Evolutionary conservation across 2,329 filamentous ascomycete genomes (phyloP).

Genomic region (Alternaria triticina): DNA sequence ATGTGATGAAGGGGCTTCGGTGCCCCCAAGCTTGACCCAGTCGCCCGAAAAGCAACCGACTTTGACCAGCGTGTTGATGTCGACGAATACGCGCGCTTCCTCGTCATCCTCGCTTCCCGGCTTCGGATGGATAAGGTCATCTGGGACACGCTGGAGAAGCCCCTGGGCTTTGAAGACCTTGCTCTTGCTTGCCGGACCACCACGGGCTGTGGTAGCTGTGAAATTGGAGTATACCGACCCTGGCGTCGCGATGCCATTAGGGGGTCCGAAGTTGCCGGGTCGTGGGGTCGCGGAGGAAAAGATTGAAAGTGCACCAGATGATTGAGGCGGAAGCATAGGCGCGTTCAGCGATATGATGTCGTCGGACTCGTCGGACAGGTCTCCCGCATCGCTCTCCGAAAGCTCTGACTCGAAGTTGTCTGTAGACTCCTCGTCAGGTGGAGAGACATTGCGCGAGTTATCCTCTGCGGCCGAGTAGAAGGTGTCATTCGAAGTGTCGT

Average conservation of each 20-base stretch:
- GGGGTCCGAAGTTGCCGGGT: constrained; percentile 68
- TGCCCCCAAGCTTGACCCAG: constrained; percentile 85
- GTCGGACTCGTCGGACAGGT: constrained; percentile 89
- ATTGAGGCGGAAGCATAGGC: constrained; percentile 77
- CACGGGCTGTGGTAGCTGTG: constrained; percentile 81
- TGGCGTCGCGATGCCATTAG: constrained; percentile 79
- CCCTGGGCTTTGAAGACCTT: constrained; percentile 86
- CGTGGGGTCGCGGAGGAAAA: constrained; percentile 82
- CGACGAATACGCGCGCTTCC: constrained; percentile 85
- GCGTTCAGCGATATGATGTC: constrained; percentile 90
- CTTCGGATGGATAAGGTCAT: constrained; percentile 83
- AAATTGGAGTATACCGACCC: constrained; percentile 90
- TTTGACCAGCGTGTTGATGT: constrained; percentile 82
- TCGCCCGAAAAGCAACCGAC: constrained; percentile 97
- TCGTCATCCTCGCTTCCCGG: constrained; percentile 86
- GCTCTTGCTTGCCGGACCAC: constrained; percentile 70
- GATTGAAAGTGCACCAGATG: constrained; percentile 79
- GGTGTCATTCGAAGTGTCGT: constrained; percentile 86
- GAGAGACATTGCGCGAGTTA: constrained; percentile 47
- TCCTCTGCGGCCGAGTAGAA: constrained; percentile 94
- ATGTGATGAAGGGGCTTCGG: constrained; percentile 73
- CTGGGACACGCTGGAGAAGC: constrained; percentile 72
- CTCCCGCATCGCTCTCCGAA: constrained; percentile 71
- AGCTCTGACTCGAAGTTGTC: constrained; percentile 62
- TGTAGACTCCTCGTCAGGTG: constrained; percentile 49